Conservation (phyloP, 2,329 filamentous ascomycete species). For the Calonectria naviculata region DNA sequence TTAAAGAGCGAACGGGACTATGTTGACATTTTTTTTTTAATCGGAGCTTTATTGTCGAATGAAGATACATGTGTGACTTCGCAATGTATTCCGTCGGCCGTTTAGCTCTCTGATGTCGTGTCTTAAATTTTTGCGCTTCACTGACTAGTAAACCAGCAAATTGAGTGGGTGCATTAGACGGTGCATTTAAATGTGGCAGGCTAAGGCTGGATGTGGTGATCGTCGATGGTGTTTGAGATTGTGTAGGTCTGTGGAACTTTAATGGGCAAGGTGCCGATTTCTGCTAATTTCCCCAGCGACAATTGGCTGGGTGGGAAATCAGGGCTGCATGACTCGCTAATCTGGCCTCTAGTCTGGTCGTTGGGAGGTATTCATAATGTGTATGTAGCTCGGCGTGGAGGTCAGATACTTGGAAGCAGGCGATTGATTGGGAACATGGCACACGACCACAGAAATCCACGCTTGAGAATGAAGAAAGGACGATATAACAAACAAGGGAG, state of each 20-base stretch:
- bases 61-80: neutral
- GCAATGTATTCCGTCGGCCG: neutral
- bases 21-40: too few relatives aligned
- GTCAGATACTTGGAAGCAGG: neutral
- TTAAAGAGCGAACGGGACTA: too few relatives aligned
- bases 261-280: neutral
- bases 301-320: slow-evolving; percentile 4
- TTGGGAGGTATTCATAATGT: neutral
- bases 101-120: neutral
- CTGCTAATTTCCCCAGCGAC: neutral
- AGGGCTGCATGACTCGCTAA: slow-evolving; percentile 12
- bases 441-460: too few relatives aligned
- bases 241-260: slow-evolving; percentile 8
- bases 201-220: slow-evolving; percentile 7
- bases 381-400: neutral
- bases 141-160: neutral
- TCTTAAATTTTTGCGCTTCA: neutral
- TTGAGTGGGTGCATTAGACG: neutral
- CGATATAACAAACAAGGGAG: too few relatives aligned
- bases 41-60: neutral
- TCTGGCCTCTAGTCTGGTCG: neutral
- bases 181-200: neutral
- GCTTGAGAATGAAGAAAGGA: too few relatives aligned
- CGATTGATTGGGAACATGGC: too few relatives aligned
- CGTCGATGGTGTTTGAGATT: slow-evolving; percentile 16